phyloP scores from a whole-genome alignment of 2,329 filamentous ascomycete genomes.

The Berkeleyomyces basicola region DNA sequence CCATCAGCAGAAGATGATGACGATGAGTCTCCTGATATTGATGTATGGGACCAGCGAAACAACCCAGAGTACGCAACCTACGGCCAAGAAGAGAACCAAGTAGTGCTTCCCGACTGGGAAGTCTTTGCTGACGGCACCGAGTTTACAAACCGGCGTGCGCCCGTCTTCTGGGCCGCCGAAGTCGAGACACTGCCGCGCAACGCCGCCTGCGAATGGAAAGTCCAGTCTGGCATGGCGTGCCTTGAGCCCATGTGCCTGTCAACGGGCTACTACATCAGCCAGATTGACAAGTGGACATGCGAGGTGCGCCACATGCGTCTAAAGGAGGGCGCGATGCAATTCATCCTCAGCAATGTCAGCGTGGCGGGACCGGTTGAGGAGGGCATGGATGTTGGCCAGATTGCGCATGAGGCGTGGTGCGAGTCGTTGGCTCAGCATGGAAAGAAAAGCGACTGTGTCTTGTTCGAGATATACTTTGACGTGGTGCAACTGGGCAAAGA shows the following conservation, averaged over 20 bases:
- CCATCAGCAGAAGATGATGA: conserved; percentile 26
- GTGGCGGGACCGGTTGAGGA: conserved; percentile 4
- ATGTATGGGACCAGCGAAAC: conserved; percentile 53
- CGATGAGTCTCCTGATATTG: conserved; percentile 32
- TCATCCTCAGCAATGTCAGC: conserved; percentile 4
- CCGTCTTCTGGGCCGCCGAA: conserved; percentile 59
- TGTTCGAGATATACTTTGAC: conserved; percentile 19
- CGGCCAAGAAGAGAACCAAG: conserved; percentile 18
- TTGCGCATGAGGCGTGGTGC: conserved; percentile 14
- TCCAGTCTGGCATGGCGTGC: conserved; percentile 38
- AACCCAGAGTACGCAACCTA: conserved; percentile 33
- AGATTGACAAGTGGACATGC: conserved; percentile 5
- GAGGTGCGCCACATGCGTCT: conserved; percentile 8
- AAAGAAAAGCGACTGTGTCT: conserved; percentile 1
- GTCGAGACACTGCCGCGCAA: conserved; percentile 60
- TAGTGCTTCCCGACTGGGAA: conserved; percentile 34
- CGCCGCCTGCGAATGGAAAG: conserved; percentile 72
- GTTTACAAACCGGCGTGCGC: conserved; percentile 25
- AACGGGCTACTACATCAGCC: conserved; percentile 4
- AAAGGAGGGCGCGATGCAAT: conserved; percentile 6
- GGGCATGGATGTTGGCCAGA: conserved; percentile 10
- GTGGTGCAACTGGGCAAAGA: conserved; percentile 20
- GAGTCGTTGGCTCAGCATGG: conserved; percentile 18
- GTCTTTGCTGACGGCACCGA: conserved; percentile 25
- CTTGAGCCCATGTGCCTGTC: conserved; percentile 15